phyloP scores from a whole-genome alignment of 441 rosid genomes.

The Euphorbia neoarborescens region DNA sequence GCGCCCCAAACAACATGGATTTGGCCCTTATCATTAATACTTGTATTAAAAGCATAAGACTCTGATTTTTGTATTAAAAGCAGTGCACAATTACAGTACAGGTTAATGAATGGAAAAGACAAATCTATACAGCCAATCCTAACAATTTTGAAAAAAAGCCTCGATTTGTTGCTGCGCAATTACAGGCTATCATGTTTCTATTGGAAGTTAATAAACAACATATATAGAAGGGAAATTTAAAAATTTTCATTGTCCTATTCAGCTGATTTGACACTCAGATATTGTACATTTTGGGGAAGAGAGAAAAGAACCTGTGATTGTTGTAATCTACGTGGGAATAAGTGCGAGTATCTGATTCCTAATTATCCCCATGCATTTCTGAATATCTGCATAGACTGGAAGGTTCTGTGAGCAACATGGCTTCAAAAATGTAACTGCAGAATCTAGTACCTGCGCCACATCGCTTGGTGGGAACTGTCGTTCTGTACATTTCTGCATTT shows the following conservation, averaged over 20 bases:
- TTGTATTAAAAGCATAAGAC: too few relatives aligned
- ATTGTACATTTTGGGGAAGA: slow-evolving; percentile 11
- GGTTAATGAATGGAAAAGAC: neutral
- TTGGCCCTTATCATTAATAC: too few relatives aligned
- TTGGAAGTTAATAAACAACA: slow-evolving; percentile 4
- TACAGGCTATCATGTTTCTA: slow-evolving; percentile 9
- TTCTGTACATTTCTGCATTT: slow-evolving; percentile 83
- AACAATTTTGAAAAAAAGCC: neutral
- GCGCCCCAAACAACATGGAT: too few relatives aligned
- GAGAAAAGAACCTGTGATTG: neutral
- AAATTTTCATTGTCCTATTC: neutral
- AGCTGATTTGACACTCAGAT: neutral
- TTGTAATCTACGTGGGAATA: slow-evolving; percentile 46
- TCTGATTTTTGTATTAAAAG: neutral
- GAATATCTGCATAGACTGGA: slow-evolving; percentile 78
- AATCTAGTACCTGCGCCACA: slow-evolving; percentile 78
- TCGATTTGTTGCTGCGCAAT: neutral
- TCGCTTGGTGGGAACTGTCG: slow-evolving; percentile 85
- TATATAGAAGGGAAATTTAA: neutral
- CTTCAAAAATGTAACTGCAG: slow-evolving; percentile 68
- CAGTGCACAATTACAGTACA: neutral
- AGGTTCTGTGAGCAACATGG: slow-evolving; percentile 76
- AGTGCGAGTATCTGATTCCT: slow-evolving; percentile 88
- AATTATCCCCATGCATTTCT: slow-evolving; percentile 88
- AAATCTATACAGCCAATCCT: neutral